Evolutionary conservation across 73 alveolate genomes (phyloP), one percentile per base, ranked within the genome.

Genomic region (Diophrys appendiculata): DNA sequence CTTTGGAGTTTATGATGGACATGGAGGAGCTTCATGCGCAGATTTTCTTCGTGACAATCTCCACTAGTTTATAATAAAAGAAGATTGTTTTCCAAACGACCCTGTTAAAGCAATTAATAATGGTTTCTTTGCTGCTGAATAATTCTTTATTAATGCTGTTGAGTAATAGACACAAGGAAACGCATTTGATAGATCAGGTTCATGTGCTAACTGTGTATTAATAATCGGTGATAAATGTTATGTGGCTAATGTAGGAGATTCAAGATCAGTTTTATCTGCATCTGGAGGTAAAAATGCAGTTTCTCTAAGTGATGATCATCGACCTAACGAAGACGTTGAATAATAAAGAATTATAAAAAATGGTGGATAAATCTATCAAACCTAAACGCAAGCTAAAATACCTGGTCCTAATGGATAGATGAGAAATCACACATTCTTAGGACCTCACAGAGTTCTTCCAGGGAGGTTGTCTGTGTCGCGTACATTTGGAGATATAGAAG

Each of bases 171-270:
- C 60, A 56, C 43, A 71, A 1, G 70, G 80, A 55, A 78, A 73
- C 72, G 70, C 80, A 1, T 52, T 70, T 29, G 96, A 90, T 54
- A 54, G 80, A 5, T 80, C 91, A 32, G 96, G 96, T 23, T 84
- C 93, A 2, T 90, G 96, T 72, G 96, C 93, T 0, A 80, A 82
- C 52, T 60, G 78, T 26, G 77, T 86, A 56, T 65, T 90, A 43
- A 52, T 90, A 27, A 86, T 90, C 25, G 91, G 24, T 83, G 77
- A 85, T 72, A 82, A 76, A 43, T 90, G 97, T 54, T 97, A 95
- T 86, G 93, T 94, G n/a, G 98, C 97, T 2, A 97, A 97, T 76
- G 97, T 97, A 34, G 99, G 99, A 25, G 99, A 97, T 80, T 84
- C 97, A 28, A 86, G 99, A 52, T 98, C 99, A 3, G 93, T 97